Evolutionary conservation across 306 rosid species (phyloP), one percentile per base, ranked within the genome.

Genomic region (Quercus alba): DNA sequence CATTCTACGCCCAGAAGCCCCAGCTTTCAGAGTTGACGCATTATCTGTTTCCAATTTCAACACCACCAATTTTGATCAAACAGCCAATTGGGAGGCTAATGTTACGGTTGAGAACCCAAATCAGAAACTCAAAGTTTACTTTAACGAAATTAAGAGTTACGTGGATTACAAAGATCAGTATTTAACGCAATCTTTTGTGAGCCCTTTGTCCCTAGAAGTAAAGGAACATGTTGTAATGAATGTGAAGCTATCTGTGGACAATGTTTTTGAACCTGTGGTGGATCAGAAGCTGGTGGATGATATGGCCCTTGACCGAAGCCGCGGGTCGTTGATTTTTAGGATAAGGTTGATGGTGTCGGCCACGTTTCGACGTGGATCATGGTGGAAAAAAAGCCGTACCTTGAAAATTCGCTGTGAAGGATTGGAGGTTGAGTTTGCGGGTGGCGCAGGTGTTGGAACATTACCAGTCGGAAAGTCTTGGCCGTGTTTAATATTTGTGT

Each of bases 31-130:
- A 2, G 68, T 94, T 5, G 78, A 57, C 0, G 77, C 85, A 1
- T 18, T 92, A 0, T 54, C 83, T 14, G 90, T 92, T 0, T 1
- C 79, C 6, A 70, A 82, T 61, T 85, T 94, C 81, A 87, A 77
- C 71, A 8, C 83, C 56, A 21, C 76, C 31, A 72, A 55, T 9
- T 6, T 82, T 1, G 14, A 46, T 0, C 54, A 89, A 33, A 8
- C 84, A 2, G 92, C 81, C 0, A 55, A 62, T 5, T 92, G 97
- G 97, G 74, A 77, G n/a, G 62, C 82, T 4, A 78, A 18, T 10
- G 0, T 90, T 5, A 15, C 54, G 0, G 57, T 81, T 3, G 23
- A 79, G 8, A 93, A 91, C 76, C 87, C 86, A 0, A 91, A 85
- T 17, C 5, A 28, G 4, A 80, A 5, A 54, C 19, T 81, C 3